phyloP scores from a whole-genome alignment of 257 asterid species.

The Parsonsia alboflavescens region DNA sequence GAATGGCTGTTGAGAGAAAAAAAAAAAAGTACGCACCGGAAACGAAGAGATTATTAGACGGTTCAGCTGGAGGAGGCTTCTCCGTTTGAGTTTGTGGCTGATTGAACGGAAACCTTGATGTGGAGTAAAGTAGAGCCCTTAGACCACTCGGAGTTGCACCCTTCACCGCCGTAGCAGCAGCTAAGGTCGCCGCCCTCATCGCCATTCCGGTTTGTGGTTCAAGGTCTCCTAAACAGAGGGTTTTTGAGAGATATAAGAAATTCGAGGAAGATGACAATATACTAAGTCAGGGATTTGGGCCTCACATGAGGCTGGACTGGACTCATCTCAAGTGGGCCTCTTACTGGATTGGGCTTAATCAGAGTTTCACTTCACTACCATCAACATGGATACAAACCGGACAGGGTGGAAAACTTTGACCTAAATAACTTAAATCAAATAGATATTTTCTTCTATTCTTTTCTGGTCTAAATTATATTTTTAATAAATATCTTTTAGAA shows the following conservation, averaged over 20 bases:
- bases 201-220: slow-evolving; percentile 36
- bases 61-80: slow-evolving; percentile 72
- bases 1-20: not conserved
- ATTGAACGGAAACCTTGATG: slow-evolving; percentile 47
- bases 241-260: slow-evolving; percentile 7
- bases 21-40: slow-evolving; percentile 37
- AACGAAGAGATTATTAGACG: slow-evolving; percentile 77
- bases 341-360: not conserved
- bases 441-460: too few relatives aligned
- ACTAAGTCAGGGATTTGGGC: not conserved
- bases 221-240: slow-evolving; percentile 13
- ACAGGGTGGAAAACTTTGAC: not conserved
- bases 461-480: too few relatives aligned
- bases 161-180: slow-evolving; percentile 28
- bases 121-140: slow-evolving; percentile 36
- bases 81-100: slow-evolving; percentile 43
- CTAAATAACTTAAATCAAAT: not conserved
- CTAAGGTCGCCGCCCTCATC: slow-evolving; percentile 47
- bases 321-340: not conserved
- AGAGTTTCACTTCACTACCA: too few relatives aligned
- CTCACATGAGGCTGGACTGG: not conserved
- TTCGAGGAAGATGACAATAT: not conserved
- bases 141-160: slow-evolving; percentile 36
- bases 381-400: not conserved
- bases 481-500: too few relatives aligned